A percentile compares a stretch with the other conserved stretches of the same genome.
These are phyloP conservation scores for Kwoniella pini DNA, from an alignment of 768 basidiomycete genomes.

Conservation along the genomic window DNA sequence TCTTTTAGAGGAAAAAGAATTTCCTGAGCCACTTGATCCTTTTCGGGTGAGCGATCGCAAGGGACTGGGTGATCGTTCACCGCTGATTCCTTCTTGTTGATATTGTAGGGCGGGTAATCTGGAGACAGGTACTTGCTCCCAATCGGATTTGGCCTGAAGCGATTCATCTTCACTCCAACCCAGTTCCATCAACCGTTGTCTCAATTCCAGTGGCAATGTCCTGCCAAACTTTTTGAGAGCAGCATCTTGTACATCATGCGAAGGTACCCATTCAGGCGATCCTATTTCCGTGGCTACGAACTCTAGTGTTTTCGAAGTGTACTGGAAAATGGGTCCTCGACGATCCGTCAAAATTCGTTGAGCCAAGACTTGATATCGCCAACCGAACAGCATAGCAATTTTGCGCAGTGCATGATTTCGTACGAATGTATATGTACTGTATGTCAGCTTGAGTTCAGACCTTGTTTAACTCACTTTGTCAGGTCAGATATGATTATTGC, in stretches of 20 bases:
- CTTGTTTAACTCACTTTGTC: slow-evolving; percentile 10
- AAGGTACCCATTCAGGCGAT: slow-evolving; percentile 32
- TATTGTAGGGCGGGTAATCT: slow-evolving; percentile 27
- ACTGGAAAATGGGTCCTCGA: slow-evolving; percentile 42
- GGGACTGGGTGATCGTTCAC: slow-evolving; percentile 15
- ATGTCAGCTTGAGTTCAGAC: slow-evolving; percentile 2
- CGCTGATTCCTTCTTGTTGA: slow-evolving; percentile 14
- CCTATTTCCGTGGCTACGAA: slow-evolving; percentile 46
- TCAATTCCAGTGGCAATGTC: slow-evolving; percentile 35
- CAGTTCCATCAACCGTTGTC: slow-evolving; percentile 43
- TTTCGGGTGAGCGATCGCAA: slow-evolving; percentile 19
- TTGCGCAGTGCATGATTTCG: slow-evolving; percentile 27
- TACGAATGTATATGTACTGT: slow-evolving; percentile 1
- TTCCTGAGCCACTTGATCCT: slow-evolving; percentile 25
- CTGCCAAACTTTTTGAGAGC: slow-evolving; percentile 39
- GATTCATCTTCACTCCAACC: slow-evolving; percentile 42
- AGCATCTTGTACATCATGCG: slow-evolving; percentile 40
- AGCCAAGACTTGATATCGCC: slow-evolving; percentile 36
- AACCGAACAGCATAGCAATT: slow-evolving; percentile 29
- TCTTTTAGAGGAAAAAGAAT: slow-evolving; percentile 12
- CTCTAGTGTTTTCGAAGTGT: slow-evolving; percentile 28
- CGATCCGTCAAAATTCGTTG: slow-evolving; percentile 28
- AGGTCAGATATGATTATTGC: slow-evolving; percentile 23
- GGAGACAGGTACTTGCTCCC: slow-evolving; percentile 33
- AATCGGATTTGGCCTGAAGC: slow-evolving; percentile 23